Conservation (phyloP, 441 rosid genomes). For the Euphorbia neoarborescens region DNA sequence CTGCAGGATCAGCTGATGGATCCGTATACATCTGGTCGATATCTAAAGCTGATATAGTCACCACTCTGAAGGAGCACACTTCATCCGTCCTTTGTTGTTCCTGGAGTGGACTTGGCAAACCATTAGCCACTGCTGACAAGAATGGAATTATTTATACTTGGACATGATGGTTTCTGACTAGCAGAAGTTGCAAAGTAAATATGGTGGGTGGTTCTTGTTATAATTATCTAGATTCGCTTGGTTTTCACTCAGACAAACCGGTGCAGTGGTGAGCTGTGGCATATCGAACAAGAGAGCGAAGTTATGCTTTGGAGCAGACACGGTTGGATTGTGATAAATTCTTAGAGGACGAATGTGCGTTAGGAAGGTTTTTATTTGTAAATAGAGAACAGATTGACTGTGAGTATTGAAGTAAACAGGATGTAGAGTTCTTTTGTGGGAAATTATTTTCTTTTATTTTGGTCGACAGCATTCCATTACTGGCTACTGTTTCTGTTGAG, state of each 20-base stretch:
- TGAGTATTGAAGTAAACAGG: not conserved
- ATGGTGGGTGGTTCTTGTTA: conserved; percentile 9
- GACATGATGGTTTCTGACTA: conserved; percentile 36
- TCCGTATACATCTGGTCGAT: conserved; percentile 75
- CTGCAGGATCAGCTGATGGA: conserved; percentile 92
- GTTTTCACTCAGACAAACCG: not conserved
- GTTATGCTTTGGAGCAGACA: not conserved
- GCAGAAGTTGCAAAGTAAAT: not conserved
- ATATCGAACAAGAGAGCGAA: not conserved
- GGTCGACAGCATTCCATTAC: not conserved
- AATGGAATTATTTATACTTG: conserved; percentile 69
- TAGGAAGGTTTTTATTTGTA: not conserved
- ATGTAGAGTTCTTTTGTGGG: not conserved
- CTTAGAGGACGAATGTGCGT: not conserved
- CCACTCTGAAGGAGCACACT: conserved; percentile 69
- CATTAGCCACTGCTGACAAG: conserved; percentile 80
- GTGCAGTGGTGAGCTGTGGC: too few relatives aligned
- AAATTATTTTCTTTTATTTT: not conserved
- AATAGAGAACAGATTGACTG: not conserved
- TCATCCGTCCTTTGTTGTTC: conserved; percentile 76
- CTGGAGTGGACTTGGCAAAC: conserved; percentile 89
- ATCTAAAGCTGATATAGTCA: conserved; percentile 62
- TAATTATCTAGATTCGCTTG: not conserved
- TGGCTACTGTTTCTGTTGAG: not conserved
- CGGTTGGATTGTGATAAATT: not conserved